These are phyloP conservation scores for Malus hybrid DNA, from an alignment of 331 rosid genomes.

Conservation along the genomic window DNA sequence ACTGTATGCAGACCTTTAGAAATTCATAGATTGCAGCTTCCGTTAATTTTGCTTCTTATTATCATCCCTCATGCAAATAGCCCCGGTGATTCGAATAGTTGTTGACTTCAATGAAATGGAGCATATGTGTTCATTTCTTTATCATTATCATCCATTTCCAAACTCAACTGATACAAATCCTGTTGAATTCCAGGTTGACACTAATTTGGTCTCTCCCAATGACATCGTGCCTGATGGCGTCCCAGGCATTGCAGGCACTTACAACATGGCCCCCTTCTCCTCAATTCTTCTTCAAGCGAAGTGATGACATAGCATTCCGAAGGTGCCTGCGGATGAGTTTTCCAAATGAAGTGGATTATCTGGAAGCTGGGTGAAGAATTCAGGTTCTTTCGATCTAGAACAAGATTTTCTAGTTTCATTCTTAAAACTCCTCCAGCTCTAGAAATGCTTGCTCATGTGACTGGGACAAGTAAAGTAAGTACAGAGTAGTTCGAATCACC, in stretches of 20 bases:
- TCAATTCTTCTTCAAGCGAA: conserved; percentile 84
- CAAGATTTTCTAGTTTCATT: not conserved
- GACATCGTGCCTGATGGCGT: conserved; percentile 64
- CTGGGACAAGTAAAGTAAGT: not conserved
- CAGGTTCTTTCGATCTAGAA: not conserved
- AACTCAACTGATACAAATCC: not conserved
- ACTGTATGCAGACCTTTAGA: not conserved
- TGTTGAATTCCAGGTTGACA: conserved; percentile 58
- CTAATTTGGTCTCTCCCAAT: conserved; percentile 60
- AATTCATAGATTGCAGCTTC: not conserved
- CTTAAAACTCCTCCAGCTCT: not conserved
- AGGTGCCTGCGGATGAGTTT: conserved; percentile 7
- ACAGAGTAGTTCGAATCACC: not conserved
- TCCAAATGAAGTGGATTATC: not conserved
- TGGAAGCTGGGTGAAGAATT: not conserved
- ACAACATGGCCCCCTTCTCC: conserved; percentile 69
- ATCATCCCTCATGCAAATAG: no score
- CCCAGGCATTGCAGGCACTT: conserved; percentile 37
- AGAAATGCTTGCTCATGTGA: not conserved
- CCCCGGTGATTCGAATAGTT: no score
- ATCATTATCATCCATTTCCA: not conserved
- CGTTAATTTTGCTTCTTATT: no score
- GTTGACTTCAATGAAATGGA: not conserved
- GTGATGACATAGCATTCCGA: conserved; percentile 23
- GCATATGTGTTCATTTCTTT: not conserved